These are phyloP conservation scores for Solidago caesia DNA, from an alignment of 129 eudicot genomes.

Conservation along the genomic window DNA sequence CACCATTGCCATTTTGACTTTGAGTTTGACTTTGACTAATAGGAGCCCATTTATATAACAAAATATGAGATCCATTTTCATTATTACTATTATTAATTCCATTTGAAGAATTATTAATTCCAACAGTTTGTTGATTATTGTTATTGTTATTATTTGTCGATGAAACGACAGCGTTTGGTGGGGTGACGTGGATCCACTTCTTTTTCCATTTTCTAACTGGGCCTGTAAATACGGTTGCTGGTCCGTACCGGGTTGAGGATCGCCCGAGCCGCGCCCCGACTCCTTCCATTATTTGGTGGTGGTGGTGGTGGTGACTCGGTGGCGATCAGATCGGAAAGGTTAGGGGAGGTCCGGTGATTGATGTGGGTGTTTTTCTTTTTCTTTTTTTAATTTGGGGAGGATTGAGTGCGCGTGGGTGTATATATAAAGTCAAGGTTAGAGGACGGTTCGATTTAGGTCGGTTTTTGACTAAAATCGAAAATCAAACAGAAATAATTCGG, in stretches of 20 bases:
- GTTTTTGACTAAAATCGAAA: no score
- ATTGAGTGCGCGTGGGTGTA: slow-evolving; percentile 32
- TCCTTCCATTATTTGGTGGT: slow-evolving; percentile 88
- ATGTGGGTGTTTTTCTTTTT: neutral
- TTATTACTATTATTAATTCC: slow-evolving; percentile 17
- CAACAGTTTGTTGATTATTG: slow-evolving; percentile 28
- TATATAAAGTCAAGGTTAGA: no score
- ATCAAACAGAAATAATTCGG: no score
- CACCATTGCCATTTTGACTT: slow-evolving; percentile 28
- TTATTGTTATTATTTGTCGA: slow-evolving; percentile 24
- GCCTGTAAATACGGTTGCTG: slow-evolving; percentile 84
- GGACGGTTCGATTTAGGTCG: no score
- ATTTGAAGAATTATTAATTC: slow-evolving; percentile 34
- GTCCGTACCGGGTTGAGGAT: slow-evolving; percentile 89
- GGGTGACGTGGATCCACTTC: slow-evolving; percentile 77
- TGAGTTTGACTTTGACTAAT: slow-evolving; percentile 41
- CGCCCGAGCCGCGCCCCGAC: slow-evolving; percentile 97
- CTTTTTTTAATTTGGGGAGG: neutral
- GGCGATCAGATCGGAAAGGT: slow-evolving; percentile 33
- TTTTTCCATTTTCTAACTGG: slow-evolving; percentile 98
- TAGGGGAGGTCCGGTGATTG: neutral
- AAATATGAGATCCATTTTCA: slow-evolving; percentile 56
- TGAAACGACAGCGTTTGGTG: slow-evolving; percentile 37
- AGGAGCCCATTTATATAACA: slow-evolving; percentile 89
- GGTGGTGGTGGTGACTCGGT: slow-evolving; percentile 35